Conservation (phyloP, 371 early-diverging fungal genomes). For the Nematocida parisii region DNA sequence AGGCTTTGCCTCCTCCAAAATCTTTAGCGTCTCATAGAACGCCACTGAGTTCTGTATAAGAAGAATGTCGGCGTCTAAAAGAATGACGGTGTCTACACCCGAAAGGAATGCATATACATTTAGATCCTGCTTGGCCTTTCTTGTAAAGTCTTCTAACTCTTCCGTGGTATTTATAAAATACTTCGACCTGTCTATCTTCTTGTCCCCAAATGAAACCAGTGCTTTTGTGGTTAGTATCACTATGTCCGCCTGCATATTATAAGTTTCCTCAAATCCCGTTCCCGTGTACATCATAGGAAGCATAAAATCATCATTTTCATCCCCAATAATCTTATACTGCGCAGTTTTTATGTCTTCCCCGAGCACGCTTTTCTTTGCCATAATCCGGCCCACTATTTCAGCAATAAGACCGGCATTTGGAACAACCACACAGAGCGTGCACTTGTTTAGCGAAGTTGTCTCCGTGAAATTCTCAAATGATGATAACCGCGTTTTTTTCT, state of each 20-base stretch:
- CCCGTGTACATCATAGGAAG: constrained; percentile 24
- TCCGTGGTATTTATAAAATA: constrained; percentile 21
- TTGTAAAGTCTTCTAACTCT: constrained; percentile 20
- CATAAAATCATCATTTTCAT: constrained; percentile 36
- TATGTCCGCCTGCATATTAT: constrained; percentile 11
- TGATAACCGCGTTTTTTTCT: constrained; percentile 33
- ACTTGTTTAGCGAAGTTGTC: constrained; percentile 40
- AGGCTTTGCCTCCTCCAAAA: constrained; percentile 35
- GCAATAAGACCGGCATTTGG: constrained; percentile 30
- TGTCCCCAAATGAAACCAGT: constrained; percentile 29
- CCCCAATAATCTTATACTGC: constrained; percentile 18
- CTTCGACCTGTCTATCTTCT: constrained; percentile 34
- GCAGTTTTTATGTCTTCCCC: background rate
- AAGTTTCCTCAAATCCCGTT: constrained; percentile 25
- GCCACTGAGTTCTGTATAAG: constrained; percentile 30
- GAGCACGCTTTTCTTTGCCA: background rate
- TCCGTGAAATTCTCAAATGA: constrained; percentile 46
- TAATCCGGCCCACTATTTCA: constrained; percentile 14
- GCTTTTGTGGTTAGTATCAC: constrained; percentile 36
- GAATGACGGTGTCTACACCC: constrained; percentile 38
- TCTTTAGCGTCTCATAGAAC: constrained; percentile 14
- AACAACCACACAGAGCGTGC: constrained; percentile 37
- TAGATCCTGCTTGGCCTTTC: constrained; percentile 24
- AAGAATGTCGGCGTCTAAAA: constrained; percentile 41
- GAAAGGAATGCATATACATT: constrained; percentile 53